A percentile compares a stretch with the other conserved stretches of the same genome.
phyloP scores from a whole-genome alignment of 176 grass and related monocot species.

The Musa acuminata region DNA sequence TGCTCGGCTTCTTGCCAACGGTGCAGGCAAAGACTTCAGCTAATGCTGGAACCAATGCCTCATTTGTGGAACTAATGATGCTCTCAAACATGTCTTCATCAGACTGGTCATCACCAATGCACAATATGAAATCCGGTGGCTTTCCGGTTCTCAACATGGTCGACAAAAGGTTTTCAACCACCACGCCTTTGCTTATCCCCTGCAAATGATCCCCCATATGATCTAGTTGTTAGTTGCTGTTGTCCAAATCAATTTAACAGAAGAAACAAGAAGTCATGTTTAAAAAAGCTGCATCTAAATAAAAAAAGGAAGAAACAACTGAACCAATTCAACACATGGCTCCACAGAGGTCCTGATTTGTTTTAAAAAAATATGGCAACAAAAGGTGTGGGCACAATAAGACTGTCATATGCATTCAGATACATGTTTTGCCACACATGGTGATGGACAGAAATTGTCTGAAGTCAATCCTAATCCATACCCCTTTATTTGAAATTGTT shows the following conservation, averaged over 20 bases:
- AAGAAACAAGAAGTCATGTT: too few species aligned
- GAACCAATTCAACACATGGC: constrained; percentile 24
- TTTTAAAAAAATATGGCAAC: too few species aligned
- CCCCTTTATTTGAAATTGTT: constrained; percentile 35
- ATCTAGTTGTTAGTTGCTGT: constrained; percentile 10
- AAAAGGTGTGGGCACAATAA: too few species aligned
- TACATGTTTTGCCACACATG: neutral
- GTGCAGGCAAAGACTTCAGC: constrained; percentile 93
- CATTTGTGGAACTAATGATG: constrained; percentile 48
- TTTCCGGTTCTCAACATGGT: constrained; percentile 42
- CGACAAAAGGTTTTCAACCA: constrained; percentile 51
- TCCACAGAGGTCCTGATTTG: too few species aligned
- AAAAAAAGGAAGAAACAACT: neutral
- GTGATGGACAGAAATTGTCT: constrained; percentile 28
- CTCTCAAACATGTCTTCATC: constrained; percentile 99
- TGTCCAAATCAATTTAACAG: neutral
- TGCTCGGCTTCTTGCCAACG: constrained; percentile 89
- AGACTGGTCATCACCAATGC: constrained; percentile 81
- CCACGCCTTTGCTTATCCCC: constrained; percentile 93
- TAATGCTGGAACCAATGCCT: constrained; percentile 38
- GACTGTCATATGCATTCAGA: neutral
- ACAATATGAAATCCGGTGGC: constrained; percentile 69
- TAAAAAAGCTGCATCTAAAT: neutral
- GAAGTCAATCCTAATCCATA: constrained; percentile 41
- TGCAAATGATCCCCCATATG: constrained; percentile 22